Percentiles rank a stretch among this genome's conserved stretches.
phyloP scores from a whole-genome alignment of 495 filamentous ascomycete genomes.

The Lophiostoma macrostomum region DNA sequence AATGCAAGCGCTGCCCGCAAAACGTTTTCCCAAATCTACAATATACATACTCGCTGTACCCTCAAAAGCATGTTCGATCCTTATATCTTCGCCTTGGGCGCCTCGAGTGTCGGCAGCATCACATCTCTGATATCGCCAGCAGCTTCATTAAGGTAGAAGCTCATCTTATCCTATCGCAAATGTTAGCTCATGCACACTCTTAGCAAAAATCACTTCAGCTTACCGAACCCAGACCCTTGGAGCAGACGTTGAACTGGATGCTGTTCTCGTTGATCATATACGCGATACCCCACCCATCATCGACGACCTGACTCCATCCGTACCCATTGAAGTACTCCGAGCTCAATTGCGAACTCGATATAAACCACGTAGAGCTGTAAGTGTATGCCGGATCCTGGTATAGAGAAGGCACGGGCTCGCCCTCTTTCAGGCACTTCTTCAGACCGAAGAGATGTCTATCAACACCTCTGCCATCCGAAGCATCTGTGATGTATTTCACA shows the following conservation, averaged over 20 bases:
- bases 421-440: slow-evolving; percentile 82
- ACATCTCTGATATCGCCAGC: slow-evolving; percentile 87
- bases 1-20: too few relatives aligned
- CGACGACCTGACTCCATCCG: slow-evolving; percentile 98
- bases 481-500: slow-evolving; percentile 83
- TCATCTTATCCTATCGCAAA: slow-evolving; percentile 67
- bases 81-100: slow-evolving; percentile 88
- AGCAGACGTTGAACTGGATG: slow-evolving; percentile 97
- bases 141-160: slow-evolving; percentile 89
- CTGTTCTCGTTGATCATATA: slow-evolving; percentile 99
- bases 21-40: too few relatives aligned
- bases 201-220: neutral
- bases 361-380: slow-evolving; percentile 86
- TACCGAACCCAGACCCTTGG: slow-evolving; percentile 78
- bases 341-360: slow-evolving; percentile 85
- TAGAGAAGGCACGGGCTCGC: slow-evolving; percentile 75
- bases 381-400: slow-evolving; percentile 82
- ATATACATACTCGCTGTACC: neutral
- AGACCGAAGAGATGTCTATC: slow-evolving; percentile 96
- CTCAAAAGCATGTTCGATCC: neutral
- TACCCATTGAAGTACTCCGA: slow-evolving; percentile 99
- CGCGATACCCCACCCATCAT: slow-evolving; percentile 93
- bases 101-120: slow-evolving; percentile 75
- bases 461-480: slow-evolving; percentile 87
- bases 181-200: slow-evolving; percentile 8